Base-by-base conservation (phyloP, 257 asterid genomes). In the Ajuga chamaepitys region DNA sequence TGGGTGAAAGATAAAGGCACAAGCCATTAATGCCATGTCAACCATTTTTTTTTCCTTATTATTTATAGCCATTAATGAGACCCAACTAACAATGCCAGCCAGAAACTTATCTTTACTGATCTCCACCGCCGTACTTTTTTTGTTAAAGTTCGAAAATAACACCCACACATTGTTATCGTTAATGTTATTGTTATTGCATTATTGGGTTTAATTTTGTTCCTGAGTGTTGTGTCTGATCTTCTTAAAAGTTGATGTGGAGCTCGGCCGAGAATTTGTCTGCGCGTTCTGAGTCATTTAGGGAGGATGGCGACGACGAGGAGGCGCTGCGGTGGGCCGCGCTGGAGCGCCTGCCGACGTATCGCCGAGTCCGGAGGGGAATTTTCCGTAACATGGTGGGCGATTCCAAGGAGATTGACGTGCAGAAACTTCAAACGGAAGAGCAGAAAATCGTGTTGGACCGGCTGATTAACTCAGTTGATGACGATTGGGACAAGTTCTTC, bases 271-370 rank as follows among this genome's bases (percentile, higher is more conserved):
- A 87, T 64, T 58, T 89, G 72, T 81, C 95, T 53, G 97, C 74
- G 64, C 79, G 97, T 28, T 87, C 98, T 56, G 82, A 81, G 81
- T 92, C 98, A 30, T 89, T 89, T 16, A 74, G 97, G 81, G 96
- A 87, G 79, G 91, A 89, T 41, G 94, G 85, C 17, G 96, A 87
- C 69, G 98, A 92, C 53, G 98, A 92, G 86, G 96, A 87, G 81
- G 98, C 91, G 65, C 83, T 92, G 69, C 86, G 89, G 67, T 89
- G 98, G 98, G 98, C 98, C 55, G 98, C 97, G 74, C 74, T 92
- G 65, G 96, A 92, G 89, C 72, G 98, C 79, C 74, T 92, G 74
- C 98, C 98, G 71, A 92, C 98, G 32, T 87, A 83, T 78, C 82
- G 73, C 60, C 89, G 98, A 32, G 93, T 87, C 30, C 67, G 96